Conservation (phyloP, 441 rosid species). For the Jatropha multifida region DNA sequence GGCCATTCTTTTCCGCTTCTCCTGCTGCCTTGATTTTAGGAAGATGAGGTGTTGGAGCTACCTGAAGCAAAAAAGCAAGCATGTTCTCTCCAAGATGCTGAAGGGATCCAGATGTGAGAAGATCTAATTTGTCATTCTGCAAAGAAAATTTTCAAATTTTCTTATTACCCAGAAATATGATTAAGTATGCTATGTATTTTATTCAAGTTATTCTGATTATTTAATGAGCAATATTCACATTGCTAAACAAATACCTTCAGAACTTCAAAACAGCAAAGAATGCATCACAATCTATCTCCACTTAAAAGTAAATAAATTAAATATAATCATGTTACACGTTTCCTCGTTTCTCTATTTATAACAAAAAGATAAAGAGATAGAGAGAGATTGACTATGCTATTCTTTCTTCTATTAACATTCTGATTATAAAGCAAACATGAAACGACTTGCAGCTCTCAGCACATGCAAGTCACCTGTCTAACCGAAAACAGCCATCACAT, state of each 20-base stretch:
- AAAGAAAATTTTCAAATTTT: conserved; percentile 18
- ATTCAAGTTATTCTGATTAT: neutral
- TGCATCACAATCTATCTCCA: neutral
- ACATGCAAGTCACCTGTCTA: neutral
- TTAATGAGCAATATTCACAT: neutral
- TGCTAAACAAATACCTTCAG: conserved; percentile 2
- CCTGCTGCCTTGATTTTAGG: conserved; percentile 37
- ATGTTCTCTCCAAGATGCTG: conserved; percentile 98
- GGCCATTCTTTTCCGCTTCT: conserved; percentile 36
- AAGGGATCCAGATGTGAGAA: conserved; percentile 84
- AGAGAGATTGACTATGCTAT: neutral
- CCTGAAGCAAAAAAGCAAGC: conserved; percentile 84
- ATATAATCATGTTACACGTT: neutral
- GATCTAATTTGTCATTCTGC: conserved; percentile 95
- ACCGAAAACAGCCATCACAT: neutral
- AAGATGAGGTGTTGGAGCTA: conserved; percentile 61
- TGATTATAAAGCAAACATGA: neutral
- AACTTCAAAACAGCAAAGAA: conserved; percentile 5
- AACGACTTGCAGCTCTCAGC: conserved; percentile 5
- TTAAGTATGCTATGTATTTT: neutral
- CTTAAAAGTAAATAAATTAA: neutral
- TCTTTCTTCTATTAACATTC: neutral
- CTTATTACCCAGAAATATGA: neutral
- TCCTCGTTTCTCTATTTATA: neutral
- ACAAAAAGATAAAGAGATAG: neutral